Evolutionary conservation across 768 basidiomycete genomes (phyloP).

Genomic region (Mycena crocata): DNA sequence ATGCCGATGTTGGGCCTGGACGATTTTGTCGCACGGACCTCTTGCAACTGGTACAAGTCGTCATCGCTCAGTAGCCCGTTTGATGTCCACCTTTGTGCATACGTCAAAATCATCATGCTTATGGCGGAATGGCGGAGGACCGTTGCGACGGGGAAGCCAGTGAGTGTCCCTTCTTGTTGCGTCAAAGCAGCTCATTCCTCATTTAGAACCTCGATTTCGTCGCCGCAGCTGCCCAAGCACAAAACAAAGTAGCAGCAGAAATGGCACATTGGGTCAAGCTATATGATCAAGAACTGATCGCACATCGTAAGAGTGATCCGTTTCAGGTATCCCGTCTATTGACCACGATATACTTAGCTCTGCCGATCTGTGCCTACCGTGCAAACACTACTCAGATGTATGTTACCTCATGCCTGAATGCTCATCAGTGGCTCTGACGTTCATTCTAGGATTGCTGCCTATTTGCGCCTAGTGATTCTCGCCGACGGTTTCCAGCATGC

Average conservation of each 20-base stretch:
- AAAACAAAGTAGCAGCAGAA: constrained; percentile 50
- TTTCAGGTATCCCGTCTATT: neutral
- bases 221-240: constrained; percentile 48
- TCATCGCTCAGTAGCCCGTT: constrained; percentile 53
- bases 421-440: constrained; percentile 17
- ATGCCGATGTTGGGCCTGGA: constrained; percentile 74
- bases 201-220: constrained; percentile 51
- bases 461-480: constrained; percentile 67
- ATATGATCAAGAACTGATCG: constrained; percentile 53
- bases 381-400: constrained; percentile 57
- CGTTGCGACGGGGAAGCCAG: constrained; percentile 32
- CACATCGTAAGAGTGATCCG: constrained; percentile 45
- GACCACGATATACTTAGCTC: constrained; percentile 42
- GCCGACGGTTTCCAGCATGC: constrained; percentile 65
- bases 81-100: constrained; percentile 63
- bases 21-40: constrained; percentile 67
- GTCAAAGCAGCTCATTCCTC: constrained; percentile 13
- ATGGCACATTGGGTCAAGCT: constrained; percentile 53
- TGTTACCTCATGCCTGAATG: constrained; percentile 29
- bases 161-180: neutral
- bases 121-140: constrained; percentile 59
- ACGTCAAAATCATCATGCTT: constrained; percentile 62
- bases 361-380: constrained; percentile 57
- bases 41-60: constrained; percentile 60
- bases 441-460: constrained; percentile 58